Base-by-base conservation (phyloP, 345 rosid genomes). In the Sonneratia alba region DNA sequence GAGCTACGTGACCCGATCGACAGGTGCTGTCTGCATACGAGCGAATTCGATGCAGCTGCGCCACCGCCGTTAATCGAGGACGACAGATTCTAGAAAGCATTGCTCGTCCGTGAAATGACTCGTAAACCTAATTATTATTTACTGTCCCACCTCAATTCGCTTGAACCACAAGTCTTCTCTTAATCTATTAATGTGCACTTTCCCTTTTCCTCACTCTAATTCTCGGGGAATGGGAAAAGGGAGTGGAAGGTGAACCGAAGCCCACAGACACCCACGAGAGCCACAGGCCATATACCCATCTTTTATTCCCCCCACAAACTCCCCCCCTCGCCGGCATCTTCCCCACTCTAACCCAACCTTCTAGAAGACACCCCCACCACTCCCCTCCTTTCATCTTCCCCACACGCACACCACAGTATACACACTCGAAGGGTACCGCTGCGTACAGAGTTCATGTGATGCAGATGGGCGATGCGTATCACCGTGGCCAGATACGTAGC, bases 171-270 rank as follows among this genome's bases (percentile, higher is more conserved):
- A 83, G 55, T 4, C 55, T 15, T 49, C 13, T 48, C 1, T 8
- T 49, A 3, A 13, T 49, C 5, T 13, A 12, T 49, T 49, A 12
- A 4, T 49, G 13, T 14, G 1, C 3, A 9, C 13, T 84, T 80
- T 40, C 71, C 0, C 2, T 18, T 53, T 53, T 19, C 22, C n/a
- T 53, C 6, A 18, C 2, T 19, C 19, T 53, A 4, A 3, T 18
- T 53, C 19, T 53, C 4, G 79, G 69, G 66, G 37, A 6, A 55
- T 57, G n/a, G 7, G 22, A 53, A 8, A 12, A 53, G 65, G 59
- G 70, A 70, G 78, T 81, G 85, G 88, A 85, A 79, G 93, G 90
- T 88, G 87, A 85, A 83, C 84, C 89, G 72, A 88, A 83, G 81
- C 82, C 83, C 85, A 83, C 85, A 74, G 13, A 75, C 85, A 85